Conservation (phyloP, 345 rosid species). For the Heritiera littoralis region DNA sequence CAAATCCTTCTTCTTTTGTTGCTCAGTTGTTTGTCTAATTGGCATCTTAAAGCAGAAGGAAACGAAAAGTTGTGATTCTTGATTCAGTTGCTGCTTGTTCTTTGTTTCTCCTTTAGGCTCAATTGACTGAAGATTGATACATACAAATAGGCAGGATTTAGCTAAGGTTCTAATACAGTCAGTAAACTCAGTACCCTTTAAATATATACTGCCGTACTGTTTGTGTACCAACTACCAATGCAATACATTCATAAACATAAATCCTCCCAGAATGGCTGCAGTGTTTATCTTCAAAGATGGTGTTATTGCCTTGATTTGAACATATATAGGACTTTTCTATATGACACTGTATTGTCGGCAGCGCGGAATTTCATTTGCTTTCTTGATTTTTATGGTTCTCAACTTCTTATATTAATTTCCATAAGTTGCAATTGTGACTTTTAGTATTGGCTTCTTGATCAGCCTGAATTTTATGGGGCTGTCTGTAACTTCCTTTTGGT, state of each 20-base stretch:
- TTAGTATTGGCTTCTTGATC: conserved; percentile 10
- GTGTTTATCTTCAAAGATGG: not conserved
- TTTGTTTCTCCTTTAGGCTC: not conserved
- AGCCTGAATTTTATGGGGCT: conserved; percentile 2
- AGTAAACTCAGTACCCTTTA: not conserved
- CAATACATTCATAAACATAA: not conserved
- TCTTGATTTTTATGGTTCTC: not conserved
- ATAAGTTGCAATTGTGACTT: not conserved
- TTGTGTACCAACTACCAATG: not conserved
- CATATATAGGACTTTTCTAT: not conserved
- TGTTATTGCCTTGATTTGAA: not conserved
- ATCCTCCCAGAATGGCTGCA: not conserved
- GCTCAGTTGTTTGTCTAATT: not conserved
- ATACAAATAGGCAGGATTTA: not conserved
- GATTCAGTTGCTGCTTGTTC: not conserved
- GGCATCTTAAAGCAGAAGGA: not conserved
- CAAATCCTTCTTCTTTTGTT: not conserved
- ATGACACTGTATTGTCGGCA: not conserved
- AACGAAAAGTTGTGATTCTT: not conserved
- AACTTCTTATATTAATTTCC: not conserved
- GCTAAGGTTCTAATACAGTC: not conserved
- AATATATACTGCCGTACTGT: not conserved
- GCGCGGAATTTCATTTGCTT: not conserved
- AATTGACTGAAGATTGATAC: not conserved
- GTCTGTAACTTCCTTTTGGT: not conserved